phyloP scores from a whole-genome alignment of 1,284 basidiomycete species.

The Bjerkandera adusta region DNA sequence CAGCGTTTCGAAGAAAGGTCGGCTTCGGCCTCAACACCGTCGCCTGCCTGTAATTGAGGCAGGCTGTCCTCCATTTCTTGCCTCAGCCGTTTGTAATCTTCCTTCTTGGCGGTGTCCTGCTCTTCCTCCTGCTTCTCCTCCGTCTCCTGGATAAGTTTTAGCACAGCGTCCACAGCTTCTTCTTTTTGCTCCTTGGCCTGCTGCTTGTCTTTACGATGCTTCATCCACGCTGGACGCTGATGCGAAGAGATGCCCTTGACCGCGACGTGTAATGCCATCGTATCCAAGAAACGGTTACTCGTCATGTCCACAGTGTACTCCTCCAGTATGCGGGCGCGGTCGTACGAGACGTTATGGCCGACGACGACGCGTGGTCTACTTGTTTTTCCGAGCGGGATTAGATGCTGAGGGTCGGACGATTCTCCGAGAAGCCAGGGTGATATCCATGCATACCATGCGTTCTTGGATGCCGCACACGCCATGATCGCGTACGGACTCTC shows the following conservation, averaged over 20 bases:
- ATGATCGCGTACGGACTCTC: slow-evolving; percentile 85
- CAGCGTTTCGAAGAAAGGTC: slow-evolving; percentile 62
- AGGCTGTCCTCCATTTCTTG: slow-evolving; percentile 38
- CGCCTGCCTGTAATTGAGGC: slow-evolving; percentile 37
- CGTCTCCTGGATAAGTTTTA: slow-evolving; percentile 47
- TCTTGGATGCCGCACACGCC: slow-evolving; percentile 83
- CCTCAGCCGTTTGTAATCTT: slow-evolving; percentile 29
- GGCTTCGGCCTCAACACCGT: slow-evolving; percentile 38
- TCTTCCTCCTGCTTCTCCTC: slow-evolving; percentile 43
- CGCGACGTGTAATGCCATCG: slow-evolving; percentile 94
- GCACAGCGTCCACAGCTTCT: slow-evolving; percentile 58
- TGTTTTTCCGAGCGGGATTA: slow-evolving; percentile 72
- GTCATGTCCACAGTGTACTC: slow-evolving; percentile 81
- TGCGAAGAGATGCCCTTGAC: slow-evolving; percentile 94
- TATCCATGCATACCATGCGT: slow-evolving; percentile 96
- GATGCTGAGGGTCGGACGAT: slow-evolving; percentile 61
- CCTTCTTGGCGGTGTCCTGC: slow-evolving; percentile 30
- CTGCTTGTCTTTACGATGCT: slow-evolving; percentile 69
- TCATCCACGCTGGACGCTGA: slow-evolving; percentile 92
- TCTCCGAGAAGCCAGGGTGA: slow-evolving; percentile 89
- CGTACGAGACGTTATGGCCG: slow-evolving; percentile 96
- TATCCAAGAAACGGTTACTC: slow-evolving; percentile 87
- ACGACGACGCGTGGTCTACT: slow-evolving; percentile 66
- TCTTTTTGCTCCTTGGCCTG: slow-evolving; percentile 47
- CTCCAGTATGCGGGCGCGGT: slow-evolving; percentile 80